Percentiles rank a stretch among this genome's conserved stretches.
phyloP scores from a whole-genome alignment of 2,329 filamentous ascomycete species.

The Nemania bipapillata region DNA sequence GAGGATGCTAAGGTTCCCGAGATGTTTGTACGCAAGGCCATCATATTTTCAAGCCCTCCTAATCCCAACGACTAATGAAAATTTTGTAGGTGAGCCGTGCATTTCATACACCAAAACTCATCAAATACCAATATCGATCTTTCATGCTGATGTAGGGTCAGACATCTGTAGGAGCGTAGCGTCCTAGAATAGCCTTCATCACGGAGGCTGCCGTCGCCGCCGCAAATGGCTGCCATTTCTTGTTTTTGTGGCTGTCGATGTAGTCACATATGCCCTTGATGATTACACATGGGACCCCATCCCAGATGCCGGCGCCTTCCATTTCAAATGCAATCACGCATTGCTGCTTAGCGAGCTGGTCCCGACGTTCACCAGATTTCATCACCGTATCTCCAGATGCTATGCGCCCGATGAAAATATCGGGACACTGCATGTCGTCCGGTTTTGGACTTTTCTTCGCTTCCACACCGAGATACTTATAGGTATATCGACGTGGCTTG shows the following conservation, averaged over 20 bases:
- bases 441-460: slow-evolving; percentile 18
- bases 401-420: slow-evolving; percentile 53
- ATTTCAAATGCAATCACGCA: slow-evolving; percentile 52
- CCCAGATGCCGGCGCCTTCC: slow-evolving; percentile 50
- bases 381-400: slow-evolving; percentile 57
- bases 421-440: slow-evolving; percentile 36
- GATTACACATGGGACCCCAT: slow-evolving; percentile 27
- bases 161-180: slow-evolving; percentile 3
- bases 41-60: too few species aligned
- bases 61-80: too few species aligned
- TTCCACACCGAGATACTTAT: slow-evolving; percentile 34
- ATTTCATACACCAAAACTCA: too few species aligned
- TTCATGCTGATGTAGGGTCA: background rate
- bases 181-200: slow-evolving; percentile 27
- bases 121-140: background rate
- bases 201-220: slow-evolving; percentile 25
- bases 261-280: slow-evolving; percentile 33
- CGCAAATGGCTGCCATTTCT: slow-evolving; percentile 28
- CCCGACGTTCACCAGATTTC: slow-evolving; percentile 53
- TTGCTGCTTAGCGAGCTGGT: slow-evolving; percentile 47
- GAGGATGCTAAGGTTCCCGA: too few species aligned
- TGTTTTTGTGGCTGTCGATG: slow-evolving; percentile 34
- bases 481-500: background rate
- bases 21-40: too few species aligned
- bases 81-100: too few species aligned